Percentiles rank a stretch among this genome's conserved stretches.
phyloP scores from a whole-genome alignment of 1,284 basidiomycete genomes.

The Pseudozyma hubeiensis region DNA sequence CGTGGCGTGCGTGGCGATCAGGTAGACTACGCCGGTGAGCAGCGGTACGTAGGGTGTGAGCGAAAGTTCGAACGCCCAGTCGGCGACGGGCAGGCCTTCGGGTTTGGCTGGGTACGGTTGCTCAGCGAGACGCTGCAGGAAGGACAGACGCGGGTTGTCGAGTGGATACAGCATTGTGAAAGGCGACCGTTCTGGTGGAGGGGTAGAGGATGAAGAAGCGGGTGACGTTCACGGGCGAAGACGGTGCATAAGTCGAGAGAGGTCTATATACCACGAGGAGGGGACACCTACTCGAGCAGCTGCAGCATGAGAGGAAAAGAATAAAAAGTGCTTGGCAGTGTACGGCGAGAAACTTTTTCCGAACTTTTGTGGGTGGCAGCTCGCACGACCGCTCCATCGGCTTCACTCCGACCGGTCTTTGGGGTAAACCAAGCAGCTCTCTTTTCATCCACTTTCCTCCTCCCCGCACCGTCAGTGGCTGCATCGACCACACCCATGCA shows the following conservation, averaged over 20 bases:
- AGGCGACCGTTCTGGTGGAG: no score
- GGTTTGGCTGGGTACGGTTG: slow-evolving; percentile 56
- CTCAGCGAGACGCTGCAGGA: slow-evolving; percentile 28
- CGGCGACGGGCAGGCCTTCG: slow-evolving; percentile 40
- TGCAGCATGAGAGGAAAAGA: neutral
- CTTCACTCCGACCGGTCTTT: slow-evolving; percentile 5
- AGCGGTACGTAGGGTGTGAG: slow-evolving; percentile 46
- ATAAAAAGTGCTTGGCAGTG: slow-evolving; percentile 5
- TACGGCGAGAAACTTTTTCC: slow-evolving; percentile 5
- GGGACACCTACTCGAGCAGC: neutral
- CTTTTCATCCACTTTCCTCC: neutral
- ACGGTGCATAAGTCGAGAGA: neutral
- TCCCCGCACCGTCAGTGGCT: neutral
- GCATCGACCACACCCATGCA: neutral
- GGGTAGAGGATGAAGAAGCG: no score
- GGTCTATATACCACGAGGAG: slow-evolving; percentile 7
- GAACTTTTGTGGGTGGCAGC: neutral
- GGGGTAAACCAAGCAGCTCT: neutral
- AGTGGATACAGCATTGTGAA: slow-evolving; percentile 40
- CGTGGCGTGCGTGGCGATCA: slow-evolving; percentile 47
- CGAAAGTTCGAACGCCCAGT: slow-evolving; percentile 49
- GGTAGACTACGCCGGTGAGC: slow-evolving; percentile 42
- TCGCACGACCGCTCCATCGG: neutral
- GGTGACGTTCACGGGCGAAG: neutral
- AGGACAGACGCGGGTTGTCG: slow-evolving; percentile 44